Base-by-base conservation (phyloP, 371 early-diverging fungal genomes). In the Mucor piriformis region DNA sequence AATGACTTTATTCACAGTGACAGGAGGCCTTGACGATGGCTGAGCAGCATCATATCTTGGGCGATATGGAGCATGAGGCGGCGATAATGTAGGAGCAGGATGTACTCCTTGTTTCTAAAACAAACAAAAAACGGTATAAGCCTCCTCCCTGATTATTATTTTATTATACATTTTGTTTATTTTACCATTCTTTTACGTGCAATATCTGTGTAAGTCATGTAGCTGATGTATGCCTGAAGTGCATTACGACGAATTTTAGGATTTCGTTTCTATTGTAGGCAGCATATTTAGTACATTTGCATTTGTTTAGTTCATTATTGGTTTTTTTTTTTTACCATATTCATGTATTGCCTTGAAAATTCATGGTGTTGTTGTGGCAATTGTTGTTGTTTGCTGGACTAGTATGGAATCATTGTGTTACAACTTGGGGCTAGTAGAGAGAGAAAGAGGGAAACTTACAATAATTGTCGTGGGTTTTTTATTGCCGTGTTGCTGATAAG, bases 151-250 rank as follows among this genome's bases (percentile, higher is more conserved):
- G 24, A 37, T 23, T 27, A 5, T 18, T 16, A 34, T 42, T 25
- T 27, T 40, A 8, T 29, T 24, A 43, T 33, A n/a, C n/a, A n/a
- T n/a, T n/a, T 59, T 25, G 32, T 29, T 33, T 12, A 43, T 18
- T 20, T 48, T 66, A 63, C 62, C 40, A 52, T 53, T 48, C 51
- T 60, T 47, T 58, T 60, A 37, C 67, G 63, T 15, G 50, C 53
- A n/a, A 74, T 42, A 61, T 78, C 79, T 32, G 71, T 64, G 53
- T 72, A 79, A 12, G 68, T 79, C 63, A 70, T 76, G 18, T 79
- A 79, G 42, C 74, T 74, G 20, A 79, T 79, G 38, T 76, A 79
- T 6, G 74, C 76, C 35, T 79, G 79, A 8, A 73, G 54, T 20
- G 74, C 76, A 55, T 74, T 74, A n/a, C 79, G 56, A 53, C 63